Evolutionary conservation across 2,329 filamentous ascomycete species (phyloP), one percentile per base, ranked within the genome.

Genomic region (Stachybotrys elegans): DNA sequence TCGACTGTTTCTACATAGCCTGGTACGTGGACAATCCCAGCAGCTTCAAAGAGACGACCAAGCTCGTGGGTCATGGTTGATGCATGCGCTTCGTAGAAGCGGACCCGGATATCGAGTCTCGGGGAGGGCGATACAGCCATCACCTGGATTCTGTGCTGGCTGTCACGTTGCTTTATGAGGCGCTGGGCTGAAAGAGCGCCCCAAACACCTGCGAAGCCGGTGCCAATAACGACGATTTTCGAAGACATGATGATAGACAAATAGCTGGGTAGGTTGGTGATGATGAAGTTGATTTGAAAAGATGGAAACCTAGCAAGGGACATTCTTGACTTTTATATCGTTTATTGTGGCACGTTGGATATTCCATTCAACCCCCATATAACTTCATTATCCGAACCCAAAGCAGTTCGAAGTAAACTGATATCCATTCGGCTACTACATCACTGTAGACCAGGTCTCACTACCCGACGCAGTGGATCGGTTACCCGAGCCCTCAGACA

Each of bases 161-260:
- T 50, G n/a, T 43, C 35, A 5, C 41, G 44, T 14, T 60, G 47
- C 8, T 51, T 49, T 12, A 63, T 51, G 12, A 66, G 57, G 3
- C 63, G 57, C 38, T 53, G 55, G 20, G 65, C 64, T 6, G 61
- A 49, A 2, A 68, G 51, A 6, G 65, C 65, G 27, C 62, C 66
- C 60, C 61, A 65, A 3, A 66, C 41, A 9, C 64, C 64, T 19
- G 61, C 60, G 37, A 67, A 66, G 0, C 64, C 62, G n/a, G 62
- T 48, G 3, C 64, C 63, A 22, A 66, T 39, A 7, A 57, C 48
- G 23, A 54, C 29, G 14, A 55, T 52, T n/a, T 43, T 25, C 9
- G 25, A 8, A 8, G 25, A n/a, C 34, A 36, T n/a, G 25, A 9
- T 29, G 8, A 29, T 29, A 8, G 25, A 29, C 9, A n/a, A n/a